Percentiles rank a stretch among this genome's conserved stretches.
phyloP scores from a whole-genome alignment of 805 yeast species.

The Cyberlindnera suaveolens region DNA sequence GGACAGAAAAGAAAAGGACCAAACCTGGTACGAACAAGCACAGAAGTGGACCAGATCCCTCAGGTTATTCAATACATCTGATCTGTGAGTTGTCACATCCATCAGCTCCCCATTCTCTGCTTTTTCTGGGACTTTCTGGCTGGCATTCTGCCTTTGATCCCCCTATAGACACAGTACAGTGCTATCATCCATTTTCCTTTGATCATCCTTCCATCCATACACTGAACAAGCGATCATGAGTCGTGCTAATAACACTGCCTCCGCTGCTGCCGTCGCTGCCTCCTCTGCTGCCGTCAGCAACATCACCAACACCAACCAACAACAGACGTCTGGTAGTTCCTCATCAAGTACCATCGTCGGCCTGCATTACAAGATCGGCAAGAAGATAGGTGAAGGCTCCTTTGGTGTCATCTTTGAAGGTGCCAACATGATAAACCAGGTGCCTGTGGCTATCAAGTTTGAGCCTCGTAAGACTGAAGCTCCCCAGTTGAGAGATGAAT shows the following conservation, averaged over 20 bases:
- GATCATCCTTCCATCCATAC: too few species aligned
- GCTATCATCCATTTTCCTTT: too few species aligned
- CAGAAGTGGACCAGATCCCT: too few species aligned
- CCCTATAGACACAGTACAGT: too few species aligned
- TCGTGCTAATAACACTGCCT: constrained; percentile 14
- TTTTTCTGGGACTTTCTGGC: too few species aligned
- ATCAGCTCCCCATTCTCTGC: too few species aligned
- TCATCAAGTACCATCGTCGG: constrained; percentile 31
- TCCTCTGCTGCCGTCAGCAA: constrained; percentile 24
- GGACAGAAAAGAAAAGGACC: too few species aligned
- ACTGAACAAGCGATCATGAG: constrained; percentile 6
- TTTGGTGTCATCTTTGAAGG: constrained; percentile 85
- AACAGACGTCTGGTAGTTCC: background rate
- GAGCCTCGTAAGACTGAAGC: constrained; percentile 80
- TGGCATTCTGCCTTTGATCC: too few species aligned
- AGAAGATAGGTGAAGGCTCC: constrained; percentile 83
- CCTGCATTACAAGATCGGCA: constrained; percentile 69
- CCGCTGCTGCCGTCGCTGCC: constrained; percentile 25
- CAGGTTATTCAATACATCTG: too few species aligned
- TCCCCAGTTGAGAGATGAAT: constrained; percentile 78
- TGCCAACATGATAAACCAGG: constrained; percentile 57
- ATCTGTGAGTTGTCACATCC: too few species aligned
- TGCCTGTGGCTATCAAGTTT: constrained; percentile 68
- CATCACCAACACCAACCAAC: constrained; percentile 18
- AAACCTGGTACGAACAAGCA: too few species aligned